A percentile compares a stretch with the other conserved stretches of the same genome.
Evolutionary conservation across 257 asterid genomes (phyloP).

Genomic region (Solanum neorickii): DNA sequence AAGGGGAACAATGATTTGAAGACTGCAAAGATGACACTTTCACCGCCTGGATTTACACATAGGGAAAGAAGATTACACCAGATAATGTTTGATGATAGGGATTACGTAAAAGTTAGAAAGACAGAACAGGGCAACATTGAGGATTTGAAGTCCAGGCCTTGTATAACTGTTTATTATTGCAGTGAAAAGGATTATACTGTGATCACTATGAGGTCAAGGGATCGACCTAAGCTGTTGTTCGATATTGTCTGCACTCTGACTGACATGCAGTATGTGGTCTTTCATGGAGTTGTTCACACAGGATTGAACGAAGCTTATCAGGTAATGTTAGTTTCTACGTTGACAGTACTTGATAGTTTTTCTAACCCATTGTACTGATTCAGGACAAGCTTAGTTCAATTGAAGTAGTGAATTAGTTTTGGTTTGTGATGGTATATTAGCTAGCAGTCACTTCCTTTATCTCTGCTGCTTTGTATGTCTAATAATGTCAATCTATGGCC

Average conservation of each 20-base stretch:
- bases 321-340: conserved; percentile 17
- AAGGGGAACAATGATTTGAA: conserved; percentile 44
- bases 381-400: neutral
- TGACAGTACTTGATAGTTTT: neutral
- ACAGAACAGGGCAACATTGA: conserved; percentile 11
- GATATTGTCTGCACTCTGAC: conserved; percentile 73
- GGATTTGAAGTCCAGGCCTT: conserved; percentile 37
- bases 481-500: neutral
- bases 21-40: conserved; percentile 49
- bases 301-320: conserved; percentile 65
- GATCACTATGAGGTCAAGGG: conserved; percentile 60
- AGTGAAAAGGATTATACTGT: conserved; percentile 59
- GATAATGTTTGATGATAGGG: conserved; percentile 79
- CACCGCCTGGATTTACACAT: conserved; percentile 60
- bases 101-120: conserved; percentile 37
- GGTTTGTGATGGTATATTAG: neutral
- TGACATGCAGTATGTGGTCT: conserved; percentile 79
- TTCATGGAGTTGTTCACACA: conserved; percentile 72
- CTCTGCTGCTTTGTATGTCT: neutral
- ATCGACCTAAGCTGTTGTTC: conserved; percentile 74
- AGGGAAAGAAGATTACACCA: conserved; percentile 80
- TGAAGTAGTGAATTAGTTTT: neutral
- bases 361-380: neutral
- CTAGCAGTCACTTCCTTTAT: neutral
- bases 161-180: conserved; percentile 47